phyloP scores from a whole-genome alignment of 257 asterid species.

The Fraxinus anomala region DNA sequence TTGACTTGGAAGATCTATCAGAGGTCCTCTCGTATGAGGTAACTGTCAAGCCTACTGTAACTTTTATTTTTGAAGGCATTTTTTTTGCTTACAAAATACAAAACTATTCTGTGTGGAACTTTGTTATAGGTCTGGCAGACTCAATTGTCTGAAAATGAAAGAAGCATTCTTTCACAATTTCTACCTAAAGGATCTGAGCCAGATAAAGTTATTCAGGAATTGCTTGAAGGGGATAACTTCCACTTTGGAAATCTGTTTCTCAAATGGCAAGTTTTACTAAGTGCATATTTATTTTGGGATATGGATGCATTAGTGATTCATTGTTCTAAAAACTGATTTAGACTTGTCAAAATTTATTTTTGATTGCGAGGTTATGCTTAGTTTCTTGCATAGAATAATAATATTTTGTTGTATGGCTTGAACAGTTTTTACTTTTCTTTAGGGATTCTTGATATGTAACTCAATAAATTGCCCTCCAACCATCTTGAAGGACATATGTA shows the following conservation, averaged over 20 bases:
- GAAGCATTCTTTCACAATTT: constrained; percentile 58
- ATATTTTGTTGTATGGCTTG: constrained; percentile 6
- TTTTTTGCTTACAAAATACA: constrained; percentile 19
- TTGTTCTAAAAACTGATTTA: constrained; percentile 9
- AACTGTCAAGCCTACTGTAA: constrained; percentile 15
- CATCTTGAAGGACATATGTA: background rate
- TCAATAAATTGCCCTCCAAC: background rate
- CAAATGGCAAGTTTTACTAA: constrained; percentile 65
- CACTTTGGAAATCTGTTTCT: constrained; percentile 77
- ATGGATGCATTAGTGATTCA: constrained; percentile 15
- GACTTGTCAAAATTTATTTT: constrained; percentile 2
- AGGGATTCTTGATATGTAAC: constrained; percentile 21
- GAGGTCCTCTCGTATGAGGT: constrained; percentile 76
- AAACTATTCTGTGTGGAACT: constrained; percentile 29
- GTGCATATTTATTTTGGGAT: constrained; percentile 15
- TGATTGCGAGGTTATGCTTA: constrained; percentile 1
- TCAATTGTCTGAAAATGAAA: constrained; percentile 66
- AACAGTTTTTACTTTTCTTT: constrained; percentile 6
- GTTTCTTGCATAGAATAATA: background rate
- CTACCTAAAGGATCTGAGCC: constrained; percentile 67
- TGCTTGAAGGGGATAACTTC: constrained; percentile 76
- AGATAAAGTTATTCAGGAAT: constrained; percentile 53
- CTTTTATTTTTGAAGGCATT: constrained; percentile 14
- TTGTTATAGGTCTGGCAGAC: constrained; percentile 79
- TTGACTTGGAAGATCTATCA: constrained; percentile 59